These are phyloP conservation scores for Echria macrotheca DNA, from an alignment of 495 filamentous ascomycete genomes.

Conservation along the genomic window DNA sequence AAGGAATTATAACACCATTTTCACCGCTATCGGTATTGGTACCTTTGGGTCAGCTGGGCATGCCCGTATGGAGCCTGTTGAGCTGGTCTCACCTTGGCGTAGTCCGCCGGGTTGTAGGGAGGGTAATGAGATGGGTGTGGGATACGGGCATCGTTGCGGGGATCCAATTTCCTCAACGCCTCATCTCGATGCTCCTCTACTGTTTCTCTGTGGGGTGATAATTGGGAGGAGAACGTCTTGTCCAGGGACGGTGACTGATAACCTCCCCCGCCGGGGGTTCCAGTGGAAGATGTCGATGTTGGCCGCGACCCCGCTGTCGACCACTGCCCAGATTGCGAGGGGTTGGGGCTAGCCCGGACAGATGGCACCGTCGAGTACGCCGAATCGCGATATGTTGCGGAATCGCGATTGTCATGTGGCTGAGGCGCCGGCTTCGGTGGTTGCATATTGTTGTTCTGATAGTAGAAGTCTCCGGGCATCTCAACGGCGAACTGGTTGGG, in stretches of 20 bases:
- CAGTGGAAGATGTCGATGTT: constrained; percentile 27
- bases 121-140: constrained; percentile 23
- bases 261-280: constrained; percentile 21
- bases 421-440: constrained; percentile 12
- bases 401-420: neutral
- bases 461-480: constrained; percentile 42
- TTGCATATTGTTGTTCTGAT: constrained; percentile 16
- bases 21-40: constrained; percentile 1
- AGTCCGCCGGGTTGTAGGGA: constrained; percentile 42
- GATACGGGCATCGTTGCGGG: constrained; percentile 16
- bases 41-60: constrained; percentile 8
- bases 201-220: constrained; percentile 36
- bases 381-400: constrained; percentile 27
- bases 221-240: constrained; percentile 29
- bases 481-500: constrained; percentile 31
- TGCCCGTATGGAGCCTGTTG: constrained; percentile 12
- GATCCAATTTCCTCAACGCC: constrained; percentile 18
- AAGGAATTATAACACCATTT: too few species aligned
- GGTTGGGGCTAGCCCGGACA: constrained; percentile 26
- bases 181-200: constrained; percentile 35
- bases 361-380: constrained; percentile 23
- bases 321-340: constrained; percentile 24
- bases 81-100: constrained; percentile 24
- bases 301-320: constrained; percentile 26
- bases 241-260: constrained; percentile 32